These are phyloP conservation scores for Choiromyces venosus DNA, from an alignment of 495 filamentous ascomycete species.

Conservation along the genomic window DNA sequence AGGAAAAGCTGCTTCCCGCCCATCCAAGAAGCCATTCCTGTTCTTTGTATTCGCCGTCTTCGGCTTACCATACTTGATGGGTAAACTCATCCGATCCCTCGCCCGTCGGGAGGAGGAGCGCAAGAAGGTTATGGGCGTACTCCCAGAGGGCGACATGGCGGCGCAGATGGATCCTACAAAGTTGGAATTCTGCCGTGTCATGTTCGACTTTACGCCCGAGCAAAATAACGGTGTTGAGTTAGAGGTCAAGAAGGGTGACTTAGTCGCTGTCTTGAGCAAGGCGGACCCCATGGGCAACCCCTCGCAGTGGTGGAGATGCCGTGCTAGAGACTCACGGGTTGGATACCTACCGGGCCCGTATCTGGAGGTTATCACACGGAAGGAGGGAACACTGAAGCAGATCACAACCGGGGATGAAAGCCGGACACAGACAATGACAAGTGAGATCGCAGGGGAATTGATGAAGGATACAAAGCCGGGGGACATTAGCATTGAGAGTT, in stretches of 20 bases:
- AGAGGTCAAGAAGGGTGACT: conserved; percentile 86
- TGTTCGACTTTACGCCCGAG: conserved; percentile 87
- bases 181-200: conserved; percentile 87
- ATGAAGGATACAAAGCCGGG: conserved; percentile 57
- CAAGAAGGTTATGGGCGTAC: conserved; percentile 49
- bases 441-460: conserved; percentile 49
- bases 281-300: conserved; percentile 81
- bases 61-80: conserved; percentile 91
- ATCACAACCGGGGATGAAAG: conserved; percentile 49
- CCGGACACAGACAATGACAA: conserved; percentile 42
- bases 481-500: conserved; percentile 74
- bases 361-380: conserved; percentile 72
- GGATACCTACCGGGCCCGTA: conserved; percentile 89
- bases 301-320: conserved; percentile 94
- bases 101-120: conserved; percentile 76
- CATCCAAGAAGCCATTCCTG: conserved; percentile 88
- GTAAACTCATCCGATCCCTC: conserved; percentile 80
- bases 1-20: conserved; percentile 55
- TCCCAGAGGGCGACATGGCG: conserved; percentile 25
- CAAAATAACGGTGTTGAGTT: conserved; percentile 72
- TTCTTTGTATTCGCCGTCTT: conserved; percentile 94
- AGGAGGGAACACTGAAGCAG: conserved; percentile 51
- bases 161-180: conserved; percentile 72
- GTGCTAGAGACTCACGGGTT: conserved; percentile 81
- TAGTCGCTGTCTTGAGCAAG: conserved; percentile 91